Evolutionary conservation across 2,329 filamentous ascomycete genomes (phyloP).

Genomic region (Diaporthe ilicicola): DNA sequence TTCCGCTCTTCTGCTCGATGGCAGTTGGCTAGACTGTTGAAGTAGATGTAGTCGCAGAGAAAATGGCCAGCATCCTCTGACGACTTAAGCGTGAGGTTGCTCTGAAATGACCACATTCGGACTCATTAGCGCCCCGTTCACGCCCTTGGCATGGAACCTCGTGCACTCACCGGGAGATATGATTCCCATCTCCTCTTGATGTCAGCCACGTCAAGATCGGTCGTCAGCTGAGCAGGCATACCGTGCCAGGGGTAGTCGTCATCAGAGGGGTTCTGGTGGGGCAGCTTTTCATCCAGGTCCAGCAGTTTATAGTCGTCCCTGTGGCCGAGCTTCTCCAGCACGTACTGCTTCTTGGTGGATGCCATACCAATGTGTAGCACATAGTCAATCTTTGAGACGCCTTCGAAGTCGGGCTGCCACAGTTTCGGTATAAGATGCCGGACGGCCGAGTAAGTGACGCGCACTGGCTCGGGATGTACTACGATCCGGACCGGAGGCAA

Average conservation of each 20-base stretch:
- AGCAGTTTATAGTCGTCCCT: slow-evolving; percentile 74
- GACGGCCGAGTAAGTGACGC: slow-evolving; percentile 75
- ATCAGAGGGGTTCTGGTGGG: slow-evolving; percentile 46
- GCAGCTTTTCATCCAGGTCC: slow-evolving; percentile 73
- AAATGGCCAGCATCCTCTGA: slow-evolving; percentile 77
- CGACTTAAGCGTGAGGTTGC: slow-evolving; percentile 59
- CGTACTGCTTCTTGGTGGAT: slow-evolving; percentile 69
- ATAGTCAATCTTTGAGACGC: slow-evolving; percentile 62
- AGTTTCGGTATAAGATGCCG: slow-evolving; percentile 70
- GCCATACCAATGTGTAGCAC: slow-evolving; percentile 86
- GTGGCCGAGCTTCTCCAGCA: slow-evolving; percentile 75
- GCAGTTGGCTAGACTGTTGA: slow-evolving; percentile 69
- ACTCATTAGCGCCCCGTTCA: neutral
- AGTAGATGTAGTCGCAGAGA: slow-evolving; percentile 83
- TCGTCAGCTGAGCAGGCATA: slow-evolving; percentile 63
- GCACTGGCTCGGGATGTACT: slow-evolving; percentile 72
- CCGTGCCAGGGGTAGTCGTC: slow-evolving; percentile 66
- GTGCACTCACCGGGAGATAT: slow-evolving; percentile 55
- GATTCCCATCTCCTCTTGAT: slow-evolving; percentile 64
- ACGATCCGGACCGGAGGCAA: slow-evolving; percentile 66
- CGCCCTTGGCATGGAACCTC: too few species aligned
- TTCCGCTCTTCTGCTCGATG: slow-evolving; percentile 54
- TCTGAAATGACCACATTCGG: slow-evolving; percentile 40
- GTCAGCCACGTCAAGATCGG: slow-evolving; percentile 65
- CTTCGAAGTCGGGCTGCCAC: slow-evolving; percentile 56